phyloP scores from a whole-genome alignment of 305 asterid genomes.

The Fraxinus platypoda region DNA sequence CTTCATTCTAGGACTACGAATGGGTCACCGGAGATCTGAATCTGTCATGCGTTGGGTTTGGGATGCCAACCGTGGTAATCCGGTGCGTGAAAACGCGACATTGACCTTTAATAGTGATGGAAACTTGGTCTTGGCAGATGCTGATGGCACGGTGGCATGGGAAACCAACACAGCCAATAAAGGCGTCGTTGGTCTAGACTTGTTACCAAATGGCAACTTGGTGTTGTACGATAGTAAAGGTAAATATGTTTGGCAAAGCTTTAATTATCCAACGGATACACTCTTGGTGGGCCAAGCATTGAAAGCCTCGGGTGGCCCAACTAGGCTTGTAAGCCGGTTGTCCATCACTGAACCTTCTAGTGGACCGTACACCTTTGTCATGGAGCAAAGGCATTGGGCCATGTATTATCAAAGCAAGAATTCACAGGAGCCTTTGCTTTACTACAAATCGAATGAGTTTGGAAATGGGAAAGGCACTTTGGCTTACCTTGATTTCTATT shows the following conservation, averaged over 20 bases:
- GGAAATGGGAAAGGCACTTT: slow-evolving; percentile 26
- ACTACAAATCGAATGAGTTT: slow-evolving; percentile 34
- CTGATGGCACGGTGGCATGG: slow-evolving; percentile 32
- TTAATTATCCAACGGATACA: slow-evolving; percentile 36
- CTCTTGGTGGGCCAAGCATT: slow-evolving; percentile 31
- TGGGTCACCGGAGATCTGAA: slow-evolving; percentile 28
- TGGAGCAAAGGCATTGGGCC: slow-evolving; percentile 27
- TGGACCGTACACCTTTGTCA: slow-evolving; percentile 31
- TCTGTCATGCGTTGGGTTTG: slow-evolving; percentile 45
- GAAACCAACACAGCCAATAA: slow-evolving; percentile 28
- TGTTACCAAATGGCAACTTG: slow-evolving; percentile 35
- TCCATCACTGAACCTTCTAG: slow-evolving; percentile 1
- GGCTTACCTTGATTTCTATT: slow-evolving; percentile 24
- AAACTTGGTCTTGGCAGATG: slow-evolving; percentile 36
- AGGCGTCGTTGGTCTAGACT: slow-evolving; percentile 32
- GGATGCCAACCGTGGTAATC: slow-evolving; percentile 39
- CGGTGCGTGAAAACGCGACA: slow-evolving; percentile 33
- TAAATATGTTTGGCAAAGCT: slow-evolving; percentile 33
- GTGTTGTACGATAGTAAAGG: slow-evolving; percentile 32
- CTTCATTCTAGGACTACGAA: slow-evolving; percentile 28
- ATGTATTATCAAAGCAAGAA: slow-evolving; percentile 27
- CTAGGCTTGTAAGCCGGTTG: slow-evolving; percentile 19
- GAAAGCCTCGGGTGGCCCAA: slow-evolving; percentile 17
- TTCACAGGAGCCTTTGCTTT: slow-evolving; percentile 2
- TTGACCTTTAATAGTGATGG: slow-evolving; percentile 27